These are phyloP conservation scores for Arachis hypogaea DNA, from an alignment of 306 rosid species.

Conservation along the genomic window DNA sequence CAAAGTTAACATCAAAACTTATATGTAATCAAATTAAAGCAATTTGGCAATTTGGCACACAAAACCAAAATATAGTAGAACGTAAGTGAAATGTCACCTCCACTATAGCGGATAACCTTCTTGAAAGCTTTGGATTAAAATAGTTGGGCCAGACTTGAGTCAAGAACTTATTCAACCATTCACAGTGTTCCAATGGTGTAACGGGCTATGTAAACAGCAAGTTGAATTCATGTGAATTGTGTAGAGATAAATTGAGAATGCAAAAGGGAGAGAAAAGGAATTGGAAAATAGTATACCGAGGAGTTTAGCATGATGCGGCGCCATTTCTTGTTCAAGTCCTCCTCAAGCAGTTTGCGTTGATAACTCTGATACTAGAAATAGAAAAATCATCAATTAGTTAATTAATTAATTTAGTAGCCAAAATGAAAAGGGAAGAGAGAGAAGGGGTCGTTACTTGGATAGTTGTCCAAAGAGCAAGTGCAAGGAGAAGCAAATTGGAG, in stretches of 20 bases:
- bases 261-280: slow-evolving; percentile 19
- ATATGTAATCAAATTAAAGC: slow-evolving; percentile 7
- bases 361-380: slow-evolving; percentile 70
- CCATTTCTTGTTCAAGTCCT: slow-evolving; percentile 88
- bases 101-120: slow-evolving; percentile 62
- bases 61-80: slow-evolving; percentile 27
- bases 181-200: slow-evolving; percentile 86
- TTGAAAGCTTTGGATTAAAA: slow-evolving; percentile 71
- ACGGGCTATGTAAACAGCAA: slow-evolving; percentile 55
- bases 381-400: slow-evolving; percentile 21
- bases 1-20: slow-evolving; percentile 12
- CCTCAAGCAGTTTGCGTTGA: slow-evolving; percentile 64
- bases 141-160: slow-evolving; percentile 73
- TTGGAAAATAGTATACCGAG: slow-evolving; percentile 52
- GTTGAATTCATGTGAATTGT: slow-evolving; percentile 33
- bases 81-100: slow-evolving; percentile 58
- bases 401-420: background rate
- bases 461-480: slow-evolving; percentile 67
- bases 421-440: background rate
- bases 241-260: slow-evolving; percentile 19
- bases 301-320: slow-evolving; percentile 62
- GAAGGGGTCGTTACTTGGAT: slow-evolving; percentile 52
- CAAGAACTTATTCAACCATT: slow-evolving; percentile 82
- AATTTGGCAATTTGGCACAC: slow-evolving; percentile 3
- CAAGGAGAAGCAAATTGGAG: slow-evolving; percentile 76